Evolutionary conservation across 1,284 basidiomycete species (phyloP), one percentile per base, ranked within the genome.

Genomic region (Tetrapyrgos nigripes): DNA sequence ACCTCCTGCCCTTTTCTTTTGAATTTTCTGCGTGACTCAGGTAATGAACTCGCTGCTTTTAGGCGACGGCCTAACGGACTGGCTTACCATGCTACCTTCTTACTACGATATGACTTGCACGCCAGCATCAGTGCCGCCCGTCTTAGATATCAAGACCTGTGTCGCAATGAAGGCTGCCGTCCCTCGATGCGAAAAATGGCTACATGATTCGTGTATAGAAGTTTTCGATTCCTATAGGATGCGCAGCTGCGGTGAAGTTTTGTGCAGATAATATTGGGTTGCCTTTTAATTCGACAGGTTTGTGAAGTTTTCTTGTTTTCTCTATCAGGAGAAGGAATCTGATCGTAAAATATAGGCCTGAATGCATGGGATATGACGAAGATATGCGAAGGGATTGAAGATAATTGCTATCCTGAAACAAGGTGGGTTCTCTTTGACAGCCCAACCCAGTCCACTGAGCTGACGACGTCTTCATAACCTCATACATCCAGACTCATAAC

Each of bases 21-120:
- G 6, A 40, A 17, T 40, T 4, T n/a, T 4, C 8, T 33, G 14
- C 31, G 31, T 33, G 14, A 33, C 13, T 17, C 37, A 17, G 37
- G 19, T n/a, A 40, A 40, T n/a, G 13, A 8, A 8, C n/a, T n/a
- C n/a, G n/a, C n/a, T n/a, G n/a, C n/a, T n/a, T 80, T 78, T 75
- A 88, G 87, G 87, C 28, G 88, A 89, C 55, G 85, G 85, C 8
- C 62, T 82, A 50, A 81, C 81, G 0, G 83, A 87, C 59, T 74
- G 70, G 37, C 75, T 71, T 53, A 75, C 71, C n/a, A 74, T 82
- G 73, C 59, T 66, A 1, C 55, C 74, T 0, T 77, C 82, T 0
- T 82, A 80, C 60, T 77, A 79, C 50, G 82, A 85, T 47, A 77
- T 85, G 69, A 68, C 73, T 45, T 86, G 85, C 63, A 83, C 82